Evolutionary conservation across 345 rosid species (phyloP).

Genomic region (Jatropha curcas): DNA sequence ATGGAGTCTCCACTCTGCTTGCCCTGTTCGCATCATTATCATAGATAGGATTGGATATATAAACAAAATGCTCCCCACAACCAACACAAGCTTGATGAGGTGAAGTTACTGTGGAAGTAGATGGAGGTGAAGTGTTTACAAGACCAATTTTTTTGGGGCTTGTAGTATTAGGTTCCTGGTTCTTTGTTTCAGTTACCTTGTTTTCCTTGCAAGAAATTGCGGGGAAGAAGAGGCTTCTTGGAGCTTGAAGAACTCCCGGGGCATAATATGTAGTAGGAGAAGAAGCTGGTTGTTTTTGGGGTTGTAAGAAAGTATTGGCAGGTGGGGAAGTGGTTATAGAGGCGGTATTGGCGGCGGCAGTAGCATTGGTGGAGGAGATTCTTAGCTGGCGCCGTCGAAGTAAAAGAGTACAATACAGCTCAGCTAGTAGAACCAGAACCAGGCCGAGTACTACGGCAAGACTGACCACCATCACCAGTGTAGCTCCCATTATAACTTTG

Average conservation of each 20-base stretch:
- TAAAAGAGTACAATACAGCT: constrained; percentile 83
- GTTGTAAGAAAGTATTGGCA: constrained; percentile 22
- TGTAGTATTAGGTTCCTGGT: constrained; percentile 20
- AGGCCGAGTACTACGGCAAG: constrained; percentile 72
- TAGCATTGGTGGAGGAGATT: constrained; percentile 23
- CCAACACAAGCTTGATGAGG: constrained; percentile 28
- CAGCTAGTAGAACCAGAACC: constrained; percentile 71
- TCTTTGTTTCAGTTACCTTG: constrained; percentile 11
- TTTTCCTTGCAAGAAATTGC: constrained; percentile 22
- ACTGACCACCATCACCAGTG: constrained; percentile 72
- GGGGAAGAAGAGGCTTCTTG: constrained; percentile 55
- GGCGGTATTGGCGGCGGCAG: constrained; percentile 21
- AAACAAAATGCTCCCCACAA: constrained; percentile 44
- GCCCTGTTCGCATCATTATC: constrained; percentile 42
- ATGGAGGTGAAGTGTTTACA: constrained; percentile 31
- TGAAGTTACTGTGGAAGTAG: constrained; percentile 22
- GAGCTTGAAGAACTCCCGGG: constrained; percentile 69
- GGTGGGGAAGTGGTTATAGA: constrained; percentile 1
- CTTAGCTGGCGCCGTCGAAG: constrained; percentile 47
- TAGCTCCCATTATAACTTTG: constrained; percentile 83
- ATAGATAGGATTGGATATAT: constrained; percentile 89
- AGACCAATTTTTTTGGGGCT: constrained; percentile 41
- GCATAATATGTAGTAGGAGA: constrained; percentile 51
- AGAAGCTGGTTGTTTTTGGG: constrained; percentile 20
- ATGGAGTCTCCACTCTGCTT: constrained; percentile 50